Conservation (phyloP, 371 early-diverging fungal genomes). For the Paraphysoderma sedebokerense region DNA sequence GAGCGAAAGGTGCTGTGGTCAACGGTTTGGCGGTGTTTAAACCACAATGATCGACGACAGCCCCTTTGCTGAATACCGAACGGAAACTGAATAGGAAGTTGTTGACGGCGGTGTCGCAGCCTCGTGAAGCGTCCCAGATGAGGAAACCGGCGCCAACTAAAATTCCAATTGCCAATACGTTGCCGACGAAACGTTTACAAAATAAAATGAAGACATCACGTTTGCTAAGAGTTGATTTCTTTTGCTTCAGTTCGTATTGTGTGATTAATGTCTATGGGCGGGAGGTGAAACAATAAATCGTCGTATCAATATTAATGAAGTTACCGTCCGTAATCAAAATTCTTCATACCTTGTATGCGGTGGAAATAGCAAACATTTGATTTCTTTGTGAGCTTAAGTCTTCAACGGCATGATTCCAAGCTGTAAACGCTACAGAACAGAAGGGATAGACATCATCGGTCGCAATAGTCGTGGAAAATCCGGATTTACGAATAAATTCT, state of each 20-base stretch:
- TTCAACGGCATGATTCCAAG: conserved; percentile 5
- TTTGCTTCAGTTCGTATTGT: neutral
- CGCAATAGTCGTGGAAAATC: neutral
- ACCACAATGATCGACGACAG: neutral
- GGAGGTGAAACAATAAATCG: no score
- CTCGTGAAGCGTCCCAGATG: neutral
- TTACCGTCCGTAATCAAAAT: no score
- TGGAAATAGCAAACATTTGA: conserved; percentile 2
- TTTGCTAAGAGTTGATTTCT: neutral
- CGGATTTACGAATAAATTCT: neutral
- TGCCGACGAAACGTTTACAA: neutral
- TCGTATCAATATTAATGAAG: no score
- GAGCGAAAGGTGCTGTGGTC: neutral
- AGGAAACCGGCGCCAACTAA: neutral
- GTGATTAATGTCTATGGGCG: neutral
- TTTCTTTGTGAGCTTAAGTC: neutral
- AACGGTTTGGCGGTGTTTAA: neutral
- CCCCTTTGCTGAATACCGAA: neutral
- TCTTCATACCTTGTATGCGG: conserved; percentile 1
- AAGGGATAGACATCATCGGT: conserved; percentile 2
- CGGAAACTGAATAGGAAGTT: neutral
- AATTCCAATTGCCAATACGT: neutral
- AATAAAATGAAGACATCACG: neutral
- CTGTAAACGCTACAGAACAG: neutral
- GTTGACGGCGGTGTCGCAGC: neutral